Evolutionary conservation across 192 early-diverging fungal genomes (phyloP), one percentile per base, ranked within the genome.

Genomic region (Entomortierella beljakovae): DNA sequence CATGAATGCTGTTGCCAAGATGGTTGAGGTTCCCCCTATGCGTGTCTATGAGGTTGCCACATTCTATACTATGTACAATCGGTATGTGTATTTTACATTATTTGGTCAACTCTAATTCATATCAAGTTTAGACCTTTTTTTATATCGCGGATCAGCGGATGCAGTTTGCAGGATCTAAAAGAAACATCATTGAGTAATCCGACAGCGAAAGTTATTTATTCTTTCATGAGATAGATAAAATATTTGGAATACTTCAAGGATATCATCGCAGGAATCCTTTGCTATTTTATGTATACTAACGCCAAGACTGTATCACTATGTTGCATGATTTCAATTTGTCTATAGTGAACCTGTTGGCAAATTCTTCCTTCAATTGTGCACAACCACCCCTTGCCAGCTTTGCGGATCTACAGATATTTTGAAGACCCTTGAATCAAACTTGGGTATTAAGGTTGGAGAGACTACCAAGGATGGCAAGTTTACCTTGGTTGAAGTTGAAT

Each of bases 61-160:
- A 33, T 99, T 99, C 84, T 99, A 99, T 80, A 99, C 98, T 60
- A 99, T 99, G 98, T 99, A 94, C 86, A 98, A 98, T 88, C 88
- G 96, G 89, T 92, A 80, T 55, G 62, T 70, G 22, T 50, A 43
- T 28, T 28, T 28, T 1, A 28, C 18, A 0, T 2, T 43, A n/a
- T 26, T 26, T 54, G 13, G 11, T 26, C 9, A 20, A 40, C 18
- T 43, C 18, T 43, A 13, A 43, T 43, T 18, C 9, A 13, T 43
- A 18, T 9, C n/a, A n/a, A n/a, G n/a, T n/a, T n/a, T n/a, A n/a
- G n/a, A n/a, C n/a, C n/a, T n/a, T n/a, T n/a, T n/a, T n/a, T n/a
- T 38, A 38, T 8, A 38, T 38, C 37, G 37, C 37, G 6, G 37
- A 38, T 38, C 37, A 13, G 13, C 37, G n/a, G n/a, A n/a, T n/a